phyloP scores from a whole-genome alignment of 768 basidiomycete species.

The Auriscalpium microsporum region DNA sequence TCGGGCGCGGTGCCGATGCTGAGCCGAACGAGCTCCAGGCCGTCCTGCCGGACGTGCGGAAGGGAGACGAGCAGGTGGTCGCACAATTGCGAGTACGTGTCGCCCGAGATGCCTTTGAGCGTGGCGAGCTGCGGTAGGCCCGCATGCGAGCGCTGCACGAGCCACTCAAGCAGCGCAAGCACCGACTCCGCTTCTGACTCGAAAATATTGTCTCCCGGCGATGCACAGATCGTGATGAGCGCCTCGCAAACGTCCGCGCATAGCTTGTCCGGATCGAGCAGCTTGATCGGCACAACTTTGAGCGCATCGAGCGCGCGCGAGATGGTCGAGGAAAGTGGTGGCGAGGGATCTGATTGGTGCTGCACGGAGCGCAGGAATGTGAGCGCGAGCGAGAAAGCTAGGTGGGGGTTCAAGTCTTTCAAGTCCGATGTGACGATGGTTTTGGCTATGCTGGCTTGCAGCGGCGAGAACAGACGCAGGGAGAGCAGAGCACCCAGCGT shows the following conservation, averaged over 20 bases:
- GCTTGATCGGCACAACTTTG: conserved; percentile 4
- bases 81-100: conserved; percentile 40
- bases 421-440: conserved; percentile 18
- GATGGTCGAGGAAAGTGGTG: conserved; percentile 15
- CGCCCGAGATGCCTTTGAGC: conserved; percentile 40
- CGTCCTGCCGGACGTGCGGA: conserved; percentile 20
- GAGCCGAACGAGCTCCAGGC: conserved; percentile 26
- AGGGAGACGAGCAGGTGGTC: conserved; percentile 28
- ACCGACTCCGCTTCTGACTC: conserved; percentile 27
- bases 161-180: conserved; percentile 47
- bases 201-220: neutral
- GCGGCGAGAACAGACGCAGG: conserved; percentile 35
- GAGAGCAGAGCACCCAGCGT: conserved; percentile 42
- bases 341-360: conserved; percentile 11
- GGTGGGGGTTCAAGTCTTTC: conserved; percentile 1
- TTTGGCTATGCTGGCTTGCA: conserved; percentile 36
- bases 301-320: conserved; percentile 8
- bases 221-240: conserved; percentile 21
- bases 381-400: conserved; percentile 18
- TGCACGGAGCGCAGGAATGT: conserved; percentile 20
- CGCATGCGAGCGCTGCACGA: conserved; percentile 28
- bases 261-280: conserved; percentile 11
- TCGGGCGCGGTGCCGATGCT: conserved; percentile 21
- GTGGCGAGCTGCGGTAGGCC: conserved; percentile 35
- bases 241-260: conserved; percentile 31